Percentiles rank a stretch among this genome's conserved stretches.
phyloP scores from a whole-genome alignment of 2,329 filamentous ascomycete genomes.

The Talaromyces funiculosus region DNA sequence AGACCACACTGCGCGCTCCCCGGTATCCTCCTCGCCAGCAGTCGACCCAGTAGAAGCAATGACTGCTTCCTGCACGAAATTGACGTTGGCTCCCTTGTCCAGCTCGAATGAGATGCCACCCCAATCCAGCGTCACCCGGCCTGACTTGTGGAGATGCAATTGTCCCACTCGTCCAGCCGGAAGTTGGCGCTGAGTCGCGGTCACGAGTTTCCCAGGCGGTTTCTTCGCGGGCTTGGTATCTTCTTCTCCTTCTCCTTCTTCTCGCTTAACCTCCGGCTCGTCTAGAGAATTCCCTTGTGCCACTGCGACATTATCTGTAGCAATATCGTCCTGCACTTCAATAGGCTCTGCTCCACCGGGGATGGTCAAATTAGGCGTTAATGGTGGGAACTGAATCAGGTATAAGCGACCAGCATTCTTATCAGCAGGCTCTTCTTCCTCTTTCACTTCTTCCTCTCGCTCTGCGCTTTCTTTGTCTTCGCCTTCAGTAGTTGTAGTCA shows the following conservation, averaged over 20 bases:
- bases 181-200: slow-evolving; percentile 38
- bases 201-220: slow-evolving; percentile 29
- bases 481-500: slow-evolving; percentile 12
- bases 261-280: slow-evolving; percentile 23
- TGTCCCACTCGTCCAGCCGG: slow-evolving; percentile 55
- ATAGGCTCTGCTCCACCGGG: slow-evolving; percentile 21
- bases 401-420: slow-evolving; percentile 52
- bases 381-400: slow-evolving; percentile 59
- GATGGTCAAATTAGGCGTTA: slow-evolving; percentile 52
- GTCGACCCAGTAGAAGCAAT: slow-evolving; percentile 29
- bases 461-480: slow-evolving; percentile 16
- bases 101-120: slow-evolving; percentile 56
- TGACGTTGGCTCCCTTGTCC: slow-evolving; percentile 50
- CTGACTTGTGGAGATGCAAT: slow-evolving; percentile 56
- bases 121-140: slow-evolving; percentile 58
- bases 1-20: slow-evolving; percentile 40
- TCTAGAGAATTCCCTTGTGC: slow-evolving; percentile 3
- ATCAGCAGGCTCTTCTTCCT: slow-evolving; percentile 29
- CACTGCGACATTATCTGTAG: slow-evolving; percentile 1
- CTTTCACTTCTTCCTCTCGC: slow-evolving; percentile 16
- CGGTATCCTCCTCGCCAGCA: slow-evolving; percentile 18
- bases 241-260: slow-evolving; percentile 28
- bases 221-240: slow-evolving; percentile 15
- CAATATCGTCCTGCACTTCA: slow-evolving; percentile 10
- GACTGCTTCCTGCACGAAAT: slow-evolving; percentile 58